Base-by-base conservation (phyloP, 2,329 filamentous ascomycete genomes). In the Aspergillus piperis region DNA sequence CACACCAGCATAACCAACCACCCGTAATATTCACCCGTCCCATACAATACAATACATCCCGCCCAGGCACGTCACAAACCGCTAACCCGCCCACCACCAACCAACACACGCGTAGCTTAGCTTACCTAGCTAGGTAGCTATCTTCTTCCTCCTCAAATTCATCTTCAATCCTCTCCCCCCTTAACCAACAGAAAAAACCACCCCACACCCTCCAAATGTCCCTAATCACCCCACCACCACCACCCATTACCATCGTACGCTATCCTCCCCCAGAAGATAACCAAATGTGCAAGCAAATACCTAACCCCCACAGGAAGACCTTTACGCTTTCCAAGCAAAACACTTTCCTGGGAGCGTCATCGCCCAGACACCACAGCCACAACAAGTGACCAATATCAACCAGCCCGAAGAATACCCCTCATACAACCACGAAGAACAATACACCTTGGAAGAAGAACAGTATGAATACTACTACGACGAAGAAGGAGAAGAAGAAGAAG, bases 281-380 rank as follows among this genome's bases (percentile, higher is more conserved):
- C 11, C 17, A n/a, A 21, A 17, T 41, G 2, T 25, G 21, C 11
- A 15, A 11, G 21, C 11, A 15, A 11, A 30, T 30, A 17, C 2
- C 53, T 55, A 47, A 55, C 39, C 53, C 10, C 11, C 8, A 62
- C 54, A 90, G 88, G 79, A 84, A 72, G 87, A 90, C 47, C 76
- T 90, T 32, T 71, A 77, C 56, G 76, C 77, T 27, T 90, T 90
- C 68, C 83, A 87, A 63, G 75, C 82, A 44, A 73, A 80, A 17
- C 88, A 91, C 67, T 90, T 91, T 72, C 68, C 67, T 8, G 59
- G 57, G 8, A 60, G 60, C 8, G 56, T 58, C 25, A 51, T 50
- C 41, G 15, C 64, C 36, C 39, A 53, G 27, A 39, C 42, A 23
- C 47, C 36, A 6, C 27, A 21, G 23, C 27, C 21, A 23, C 23